phyloP scores from a whole-genome alignment of 768 basidiomycete genomes.

The Leccinum sublutescens region DNA sequence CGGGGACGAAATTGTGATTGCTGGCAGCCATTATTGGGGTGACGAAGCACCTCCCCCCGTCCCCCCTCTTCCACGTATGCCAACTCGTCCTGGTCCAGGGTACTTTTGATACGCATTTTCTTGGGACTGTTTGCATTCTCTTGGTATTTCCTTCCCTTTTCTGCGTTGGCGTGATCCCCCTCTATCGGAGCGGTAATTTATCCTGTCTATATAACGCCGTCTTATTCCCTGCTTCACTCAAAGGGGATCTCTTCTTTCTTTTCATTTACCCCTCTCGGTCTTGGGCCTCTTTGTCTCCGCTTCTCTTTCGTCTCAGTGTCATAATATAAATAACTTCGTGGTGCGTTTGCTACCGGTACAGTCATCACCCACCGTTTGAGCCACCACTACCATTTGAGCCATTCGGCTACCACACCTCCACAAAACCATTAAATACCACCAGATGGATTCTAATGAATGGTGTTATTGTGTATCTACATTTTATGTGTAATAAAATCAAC shows the following conservation, averaged over 20 bases:
- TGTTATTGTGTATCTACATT: too few relatives aligned
- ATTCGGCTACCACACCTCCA: too few relatives aligned
- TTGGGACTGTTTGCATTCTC: constrained; percentile 10
- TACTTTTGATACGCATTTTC: constrained; percentile 23
- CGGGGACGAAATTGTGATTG: constrained; percentile 20
- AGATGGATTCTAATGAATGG: too few relatives aligned
- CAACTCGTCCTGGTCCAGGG: constrained; percentile 24
- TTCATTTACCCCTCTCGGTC: constrained; percentile 1
- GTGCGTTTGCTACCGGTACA: neutral
- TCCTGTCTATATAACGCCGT: constrained; percentile 27
- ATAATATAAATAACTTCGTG: constrained; percentile 4
- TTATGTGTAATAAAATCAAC: too few relatives aligned
- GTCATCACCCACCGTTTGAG: too few relatives aligned
- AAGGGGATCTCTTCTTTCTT: constrained; percentile 7
- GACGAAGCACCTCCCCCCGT: constrained; percentile 20
- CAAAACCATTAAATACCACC: too few relatives aligned
- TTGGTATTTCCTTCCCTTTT: constrained; percentile 5
- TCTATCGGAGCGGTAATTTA: constrained; percentile 24
- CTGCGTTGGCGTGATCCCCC: constrained; percentile 4
- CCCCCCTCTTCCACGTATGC: constrained; percentile 17
- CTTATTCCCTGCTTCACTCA: constrained; percentile 8
- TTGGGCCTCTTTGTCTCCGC: constrained; percentile 9
- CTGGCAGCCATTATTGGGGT: constrained; percentile 23
- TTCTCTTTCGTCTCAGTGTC: constrained; percentile 3
- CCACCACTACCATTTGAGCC: too few relatives aligned